Base-by-base conservation (phyloP, 176 grass and related monocot species). In the Carex parvula region DNA sequence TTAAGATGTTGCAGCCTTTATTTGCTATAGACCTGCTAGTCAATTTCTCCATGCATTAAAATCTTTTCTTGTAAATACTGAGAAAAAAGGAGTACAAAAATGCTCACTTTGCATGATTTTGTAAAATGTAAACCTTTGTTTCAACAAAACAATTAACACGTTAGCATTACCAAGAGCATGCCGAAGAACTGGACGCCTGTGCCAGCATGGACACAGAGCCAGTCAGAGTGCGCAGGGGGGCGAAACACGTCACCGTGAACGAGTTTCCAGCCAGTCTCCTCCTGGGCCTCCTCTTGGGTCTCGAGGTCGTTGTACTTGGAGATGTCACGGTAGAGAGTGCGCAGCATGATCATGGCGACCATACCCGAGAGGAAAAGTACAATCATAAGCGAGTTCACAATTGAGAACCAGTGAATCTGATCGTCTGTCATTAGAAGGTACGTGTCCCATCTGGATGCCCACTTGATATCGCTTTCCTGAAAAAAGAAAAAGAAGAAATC, bases 321-420 rank as follows among this genome's bases (percentile, higher is more conserved):
- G 64, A 97, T 97, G 70, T 97, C 94, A 44, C 94, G 87, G 79
- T 94, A 97, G 79, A 97, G 91, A 56, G 94, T 97, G 18, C 94
- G 94, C 15, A 97, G 91, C 94, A 97, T 97, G 72, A 97, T 97
- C 94, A 97, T 97, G 55, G 94, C 94, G 53, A 97, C 89, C 94
- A 97, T 97, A 83, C 94, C 94, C 20, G 94, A 97, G 77, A 97
- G 91, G 91, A 97, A 97, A 60, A 97, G 94, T 57, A 97, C 91
- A 7, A 97, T 97, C 94, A 97, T 97, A 54, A 97, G 88, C 53
- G 94, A 97, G 86, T 97, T 97, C 39, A 97, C 91, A 73, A 97
- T 97, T 46, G 94, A 97, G 86, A 97, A 97, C 94, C 94, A 97
- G 84, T 97, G 94, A 77, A 97, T 97, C 79, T 97, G 94, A 73